Evolutionary conservation across 352 stramenopile genomes (phyloP).

Genomic region (Pythium utonaiense): DNA sequence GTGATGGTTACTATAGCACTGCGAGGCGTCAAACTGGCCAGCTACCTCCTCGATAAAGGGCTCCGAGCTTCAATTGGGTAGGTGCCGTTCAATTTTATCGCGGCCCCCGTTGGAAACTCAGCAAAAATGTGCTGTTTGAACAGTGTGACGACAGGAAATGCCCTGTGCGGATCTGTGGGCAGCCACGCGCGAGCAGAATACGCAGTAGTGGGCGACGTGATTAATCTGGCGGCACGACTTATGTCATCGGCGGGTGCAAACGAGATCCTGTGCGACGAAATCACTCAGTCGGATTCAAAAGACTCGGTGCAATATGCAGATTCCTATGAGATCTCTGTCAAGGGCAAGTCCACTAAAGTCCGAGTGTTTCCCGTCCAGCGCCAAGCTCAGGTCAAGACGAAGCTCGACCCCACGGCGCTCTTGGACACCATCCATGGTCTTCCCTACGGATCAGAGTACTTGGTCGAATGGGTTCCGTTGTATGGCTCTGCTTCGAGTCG

Average conservation of each 20-base stretch:
- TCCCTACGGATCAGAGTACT: conserved; percentile 47
- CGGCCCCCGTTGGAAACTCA: too few relatives aligned
- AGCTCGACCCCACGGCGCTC: conserved; percentile 31
- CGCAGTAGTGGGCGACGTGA: conserved; percentile 78
- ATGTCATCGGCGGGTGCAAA: conserved; percentile 61
- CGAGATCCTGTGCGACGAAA: conserved; percentile 73
- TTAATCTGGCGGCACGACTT: conserved; percentile 76
- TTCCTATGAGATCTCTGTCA: conserved; percentile 46
- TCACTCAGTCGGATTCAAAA: conserved; percentile 54
- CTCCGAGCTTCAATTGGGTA: conserved; percentile 69
- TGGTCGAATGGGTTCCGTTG: conserved; percentile 45
- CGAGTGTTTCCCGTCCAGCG: conserved; percentile 46
- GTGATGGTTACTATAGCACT: too few relatives aligned
- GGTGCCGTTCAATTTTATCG: background rate
- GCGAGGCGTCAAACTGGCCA: conserved; percentile 62
- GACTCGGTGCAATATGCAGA: conserved; percentile 51
- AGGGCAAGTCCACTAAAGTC: conserved; percentile 51
- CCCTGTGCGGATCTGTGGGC: conserved; percentile 70
- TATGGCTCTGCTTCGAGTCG: conserved; percentile 30
- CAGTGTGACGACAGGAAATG: conserved; percentile 70
- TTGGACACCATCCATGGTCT: conserved; percentile 30
- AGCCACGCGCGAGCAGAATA: conserved; percentile 72
- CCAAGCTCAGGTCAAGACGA: conserved; percentile 27
- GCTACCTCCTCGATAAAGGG: conserved; percentile 59
- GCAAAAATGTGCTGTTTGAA: background rate